A percentile compares a stretch with the other conserved stretches of the same genome.
Conservation (phyloP, 805 yeast species). For the Candida nemodendra region DNA sequence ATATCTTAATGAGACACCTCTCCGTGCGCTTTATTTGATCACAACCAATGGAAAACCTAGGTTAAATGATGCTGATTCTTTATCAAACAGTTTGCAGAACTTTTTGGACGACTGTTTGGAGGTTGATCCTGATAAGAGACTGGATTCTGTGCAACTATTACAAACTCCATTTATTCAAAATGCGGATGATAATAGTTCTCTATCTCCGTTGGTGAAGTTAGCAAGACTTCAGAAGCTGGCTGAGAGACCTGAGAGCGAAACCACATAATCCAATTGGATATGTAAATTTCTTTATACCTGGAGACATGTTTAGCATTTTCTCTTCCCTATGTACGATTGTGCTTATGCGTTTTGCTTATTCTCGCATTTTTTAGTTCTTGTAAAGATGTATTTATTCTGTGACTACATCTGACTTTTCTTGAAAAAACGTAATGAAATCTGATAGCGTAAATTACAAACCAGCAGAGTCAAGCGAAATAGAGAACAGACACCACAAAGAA, state of each 20-base stretch:
- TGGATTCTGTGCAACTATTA: slow-evolving; percentile 71
- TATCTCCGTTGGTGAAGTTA: slow-evolving; percentile 72
- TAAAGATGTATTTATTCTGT: too few relatives aligned
- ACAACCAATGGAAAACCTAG: slow-evolving; percentile 83
- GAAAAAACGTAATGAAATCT: slow-evolving; percentile 6
- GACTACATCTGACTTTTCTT: slow-evolving; percentile 6
- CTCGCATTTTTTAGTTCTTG: too few relatives aligned
- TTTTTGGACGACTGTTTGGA: slow-evolving; percentile 78
- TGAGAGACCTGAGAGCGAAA: slow-evolving; percentile 30
- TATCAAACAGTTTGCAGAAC: slow-evolving; percentile 61
- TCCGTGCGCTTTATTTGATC: slow-evolving; percentile 71
- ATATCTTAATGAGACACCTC: slow-evolving; percentile 74
- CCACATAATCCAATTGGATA: too few relatives aligned
- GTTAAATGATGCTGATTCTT: slow-evolving; percentile 67
- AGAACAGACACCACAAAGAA: not conserved
- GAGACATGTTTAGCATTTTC: too few relatives aligned
- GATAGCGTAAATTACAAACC: not conserved
- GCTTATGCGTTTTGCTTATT: too few relatives aligned
- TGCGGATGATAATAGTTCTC: slow-evolving; percentile 58
- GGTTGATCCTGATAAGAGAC: slow-evolving; percentile 80
- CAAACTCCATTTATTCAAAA: slow-evolving; percentile 61
- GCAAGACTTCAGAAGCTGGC: slow-evolving; percentile 63
- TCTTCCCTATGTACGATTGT: too few relatives aligned
- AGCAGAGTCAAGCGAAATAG: not conserved
- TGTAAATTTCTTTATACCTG: too few relatives aligned